Base-by-base conservation (phyloP, 208 protist genomes). In the Trypanosoma platydactyli region DNA sequence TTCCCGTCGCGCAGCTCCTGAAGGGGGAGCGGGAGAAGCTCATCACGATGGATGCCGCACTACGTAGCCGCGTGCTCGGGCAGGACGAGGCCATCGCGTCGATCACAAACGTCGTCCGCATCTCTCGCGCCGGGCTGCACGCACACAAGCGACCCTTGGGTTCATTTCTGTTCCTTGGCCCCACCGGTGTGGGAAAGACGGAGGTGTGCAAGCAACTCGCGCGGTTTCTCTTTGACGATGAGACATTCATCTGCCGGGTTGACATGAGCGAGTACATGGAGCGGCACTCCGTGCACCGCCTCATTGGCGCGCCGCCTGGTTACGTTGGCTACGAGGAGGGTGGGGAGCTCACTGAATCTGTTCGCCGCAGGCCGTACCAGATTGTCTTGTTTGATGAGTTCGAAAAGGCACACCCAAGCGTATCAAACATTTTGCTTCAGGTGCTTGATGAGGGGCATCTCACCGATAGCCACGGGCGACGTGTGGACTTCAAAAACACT, bases 201-300 rank as follows among this genome's bases (percentile, higher is more conserved):
- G 96, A 99, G 71, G 75, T 99, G 35, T 95, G 92, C 69, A 99
- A 99, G 80, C 77, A 91, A 48, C 81, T 99, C 3, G 95, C 97
- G 3, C 75, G 77, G 59, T 89, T 97, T 30, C 88, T 99, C 18
- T 99, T 99, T 64, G 97, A 99, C 77, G 88, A 97, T 54, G 98
- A 99, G 30, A 85, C 95, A 12, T 84, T 93, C 60, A 98, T 99
- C 35, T 90, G 98, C 42, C 88, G 98, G 25, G 97, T 99, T 57
- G 98, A 99, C 86, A 99, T 99, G 98, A 95, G 81, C 62, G 98
- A 99, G 84, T 99, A 99, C 84, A 99, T 99, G 95, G 97, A 99
- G 77, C 60, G 83, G 49, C 97, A 98, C 79, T 87, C 88, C 7
- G 96, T 99, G 3, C 75, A 97, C 2, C 84, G 98, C 22, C 86